These are phyloP conservation scores for Fragosphaeria purpurea DNA, from an alignment of 2,329 filamentous ascomycete species.

Conservation along the genomic window DNA sequence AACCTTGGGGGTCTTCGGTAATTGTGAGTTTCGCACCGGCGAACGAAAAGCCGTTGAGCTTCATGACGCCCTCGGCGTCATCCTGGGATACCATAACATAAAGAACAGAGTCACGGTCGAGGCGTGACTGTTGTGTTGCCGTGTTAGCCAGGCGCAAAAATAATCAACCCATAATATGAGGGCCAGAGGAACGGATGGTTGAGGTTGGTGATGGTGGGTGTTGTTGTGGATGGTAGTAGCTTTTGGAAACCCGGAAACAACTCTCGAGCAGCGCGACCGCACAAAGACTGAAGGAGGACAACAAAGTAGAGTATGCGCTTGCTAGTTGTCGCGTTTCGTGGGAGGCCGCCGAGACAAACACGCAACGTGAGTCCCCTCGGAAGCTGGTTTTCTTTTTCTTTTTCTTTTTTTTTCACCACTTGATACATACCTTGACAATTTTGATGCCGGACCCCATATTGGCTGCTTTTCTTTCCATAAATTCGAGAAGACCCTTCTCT, in stretches of 20 bases:
- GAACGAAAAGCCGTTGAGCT: conserved; percentile 59
- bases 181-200: background rate
- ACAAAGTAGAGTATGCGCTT: background rate
- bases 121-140: conserved; percentile 49
- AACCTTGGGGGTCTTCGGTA: conserved; percentile 32
- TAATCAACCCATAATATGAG: too few relatives aligned
- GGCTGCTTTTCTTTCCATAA: conserved; percentile 61
- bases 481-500: conserved; percentile 51
- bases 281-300: background rate
- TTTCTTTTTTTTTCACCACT: too few relatives aligned
- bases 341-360: background rate
- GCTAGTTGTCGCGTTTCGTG: background rate
- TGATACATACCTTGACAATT: conserved; percentile 67
- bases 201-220: background rate
- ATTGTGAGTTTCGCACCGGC: conserved; percentile 53
- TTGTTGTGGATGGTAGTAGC: too few relatives aligned
- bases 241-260: background rate
- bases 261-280: conserved; percentile 3
- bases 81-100: conserved; percentile 57
- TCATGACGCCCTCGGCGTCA: conserved; percentile 53
- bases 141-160: conserved; percentile 54
- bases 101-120: conserved; percentile 54
- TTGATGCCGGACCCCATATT: conserved; percentile 47
- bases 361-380: conserved; percentile 1
- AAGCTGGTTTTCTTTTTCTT: background rate